Base-by-base conservation (phyloP, 2,329 filamentous ascomycete species). In the Aspergillus tanneri region DNA sequence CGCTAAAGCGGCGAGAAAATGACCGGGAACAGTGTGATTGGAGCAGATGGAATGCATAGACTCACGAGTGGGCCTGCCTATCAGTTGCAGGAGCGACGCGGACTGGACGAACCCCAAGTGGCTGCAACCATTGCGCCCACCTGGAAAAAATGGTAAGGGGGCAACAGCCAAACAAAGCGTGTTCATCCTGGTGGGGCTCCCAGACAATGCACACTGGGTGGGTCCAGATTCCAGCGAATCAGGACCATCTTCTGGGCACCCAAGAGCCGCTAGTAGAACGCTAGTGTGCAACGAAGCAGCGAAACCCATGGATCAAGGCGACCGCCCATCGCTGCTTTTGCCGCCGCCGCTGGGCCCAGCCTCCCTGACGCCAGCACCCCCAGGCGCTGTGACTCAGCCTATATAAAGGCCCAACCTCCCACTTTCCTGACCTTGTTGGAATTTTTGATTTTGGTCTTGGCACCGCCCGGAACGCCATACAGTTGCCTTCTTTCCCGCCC, bases 361-460 rank as follows among this genome's bases (percentile, higher is more conserved):
- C 63, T 63, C 66, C 67, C 63, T 66, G 64, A 66, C 55, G 56
- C 45, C 60, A 58, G 54, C 55, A 43, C 28, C 43, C 45, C 55
- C 54, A 50, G 55, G 46, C 50, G 53, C 58, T 54, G 56, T 67
- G 61, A 65, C 50, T 67, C 66, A 64, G 59, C 60, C 64, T 70
- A 71, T 71, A 69, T 67, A 70, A 70, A 63, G 66, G 56, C 55
- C 60, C 63, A 64, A 60, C 63, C 66, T 67, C 67, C 68, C 68
- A 61, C 65, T 58, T 65, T 58, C 57, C 51, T 36, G 47, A 42
- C 47, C 44, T 51, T 54, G 49, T 56, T 60, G 56, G 56, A 60
- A 60, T 64, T 66, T 56, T 62, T 57, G 62, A 54, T 65, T 55
- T 60, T 64, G 67, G 66, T 71, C 67, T 71, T 71, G 68, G 68